phyloP scores from a whole-genome alignment of 139 green algal genomes.

The Edaphochlamys debaryana region DNA sequence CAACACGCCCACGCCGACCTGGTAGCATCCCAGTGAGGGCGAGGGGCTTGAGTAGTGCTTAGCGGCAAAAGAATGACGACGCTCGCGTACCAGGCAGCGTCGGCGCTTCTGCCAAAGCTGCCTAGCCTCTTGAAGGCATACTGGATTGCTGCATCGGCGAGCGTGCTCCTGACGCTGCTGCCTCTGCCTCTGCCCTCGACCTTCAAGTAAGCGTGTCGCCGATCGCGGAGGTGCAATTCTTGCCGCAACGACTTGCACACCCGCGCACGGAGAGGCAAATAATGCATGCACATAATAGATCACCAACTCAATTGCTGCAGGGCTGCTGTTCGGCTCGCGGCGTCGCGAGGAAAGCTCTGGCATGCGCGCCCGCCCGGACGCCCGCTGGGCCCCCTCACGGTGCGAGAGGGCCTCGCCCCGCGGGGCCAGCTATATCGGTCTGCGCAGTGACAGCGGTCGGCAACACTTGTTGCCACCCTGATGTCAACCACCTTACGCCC shows the following conservation, averaged over 20 bases:
- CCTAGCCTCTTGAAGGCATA: constrained; percentile 54
- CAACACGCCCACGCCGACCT: too few species aligned
- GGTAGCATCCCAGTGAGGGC: too few species aligned
- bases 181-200: constrained; percentile 49
- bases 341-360: constrained; percentile 68
- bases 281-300: background rate
- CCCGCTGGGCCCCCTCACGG: constrained; percentile 57
- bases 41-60: too few species aligned
- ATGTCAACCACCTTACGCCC: too few species aligned
- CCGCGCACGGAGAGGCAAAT: background rate
- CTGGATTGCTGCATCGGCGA: constrained; percentile 63
- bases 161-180: constrained; percentile 62
- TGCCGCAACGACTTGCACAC: too few species aligned
- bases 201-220: constrained; percentile 72
- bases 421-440: background rate
- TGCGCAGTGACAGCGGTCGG: too few species aligned
- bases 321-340: constrained; percentile 58
- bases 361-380: constrained; percentile 37
- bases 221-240: too few species aligned
- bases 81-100: too few species aligned
- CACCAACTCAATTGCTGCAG: constrained; percentile 7
- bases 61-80: too few species aligned
- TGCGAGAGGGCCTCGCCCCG: background rate
- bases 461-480: too few species aligned
- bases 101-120: background rate